Percentiles rank a stretch among this genome's conserved stretches.
Conservation (phyloP, 116 monocot species). For the Thalassia testudinum region DNA sequence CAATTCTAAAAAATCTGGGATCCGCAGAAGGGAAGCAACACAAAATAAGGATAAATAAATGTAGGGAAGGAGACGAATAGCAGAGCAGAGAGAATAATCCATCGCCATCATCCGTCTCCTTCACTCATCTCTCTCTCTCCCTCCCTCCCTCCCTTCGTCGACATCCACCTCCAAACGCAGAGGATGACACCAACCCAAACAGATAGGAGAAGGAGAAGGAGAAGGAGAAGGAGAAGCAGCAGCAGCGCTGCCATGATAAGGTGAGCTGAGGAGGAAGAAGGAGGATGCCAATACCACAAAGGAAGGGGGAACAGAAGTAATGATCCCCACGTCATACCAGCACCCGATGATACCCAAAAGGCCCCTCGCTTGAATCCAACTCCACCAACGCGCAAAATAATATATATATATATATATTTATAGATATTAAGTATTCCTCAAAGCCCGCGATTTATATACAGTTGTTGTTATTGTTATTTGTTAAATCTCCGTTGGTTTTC, state of each 20-base stretch:
- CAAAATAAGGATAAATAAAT: no score
- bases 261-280: background rate
- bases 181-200: background rate
- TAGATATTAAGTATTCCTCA: no score
- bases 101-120: no score
- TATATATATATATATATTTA: no score
- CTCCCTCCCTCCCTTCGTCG: background rate
- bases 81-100: no score
- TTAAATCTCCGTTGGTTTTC: background rate
- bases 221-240: no score
- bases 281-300: background rate
- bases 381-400: slow-evolving; percentile 8
- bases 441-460: no score
- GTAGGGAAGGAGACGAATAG: no score
- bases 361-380: slow-evolving; percentile 38
- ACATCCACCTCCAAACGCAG: background rate
- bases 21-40: no score
- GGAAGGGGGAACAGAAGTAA: background rate
- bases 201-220: background rate
- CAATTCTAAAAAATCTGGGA: no score
- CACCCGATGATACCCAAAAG: slow-evolving; percentile 9
- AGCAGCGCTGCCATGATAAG: background rate
- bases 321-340: slow-evolving; percentile 27
- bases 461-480: no score
- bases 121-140: background rate